These are phyloP conservation scores for Schrenkiella parvula DNA, from an alignment of 345 rosid genomes.

Conservation along the genomic window DNA sequence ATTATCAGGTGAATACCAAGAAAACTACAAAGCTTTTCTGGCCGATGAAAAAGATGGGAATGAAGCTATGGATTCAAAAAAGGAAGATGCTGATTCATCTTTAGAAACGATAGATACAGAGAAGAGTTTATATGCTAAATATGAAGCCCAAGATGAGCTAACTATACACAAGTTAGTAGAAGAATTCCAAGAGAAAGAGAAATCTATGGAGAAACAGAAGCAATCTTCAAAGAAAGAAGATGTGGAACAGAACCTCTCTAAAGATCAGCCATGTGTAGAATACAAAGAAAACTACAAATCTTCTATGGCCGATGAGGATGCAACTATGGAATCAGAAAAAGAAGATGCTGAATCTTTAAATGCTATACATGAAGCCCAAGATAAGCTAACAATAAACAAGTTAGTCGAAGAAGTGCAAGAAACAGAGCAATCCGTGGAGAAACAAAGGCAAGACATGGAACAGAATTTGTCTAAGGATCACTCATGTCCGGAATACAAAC, in stretches of 20 bases:
- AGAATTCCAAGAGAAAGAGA: not conserved
- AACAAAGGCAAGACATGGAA: slow-evolving; percentile 5
- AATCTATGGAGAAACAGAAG: not conserved
- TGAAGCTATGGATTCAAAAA: not conserved
- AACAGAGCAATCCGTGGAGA: not conserved
- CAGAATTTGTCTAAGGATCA: not conserved
- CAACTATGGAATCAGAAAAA: not conserved
- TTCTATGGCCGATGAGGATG: not conserved
- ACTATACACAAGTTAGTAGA: not conserved
- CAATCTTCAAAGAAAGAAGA: slow-evolving; percentile 7
- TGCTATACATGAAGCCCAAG: slow-evolving; percentile 8
- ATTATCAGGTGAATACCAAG: not conserved
- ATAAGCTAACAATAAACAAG: not conserved
- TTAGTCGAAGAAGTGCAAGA: slow-evolving; percentile 1
- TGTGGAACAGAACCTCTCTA: not conserved
- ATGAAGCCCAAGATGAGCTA: not conserved
- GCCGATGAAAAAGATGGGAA: not conserved
- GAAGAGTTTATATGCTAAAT: not conserved
- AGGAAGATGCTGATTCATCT: not conserved
- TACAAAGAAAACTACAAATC: not conserved
- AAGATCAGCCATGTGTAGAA: not conserved
- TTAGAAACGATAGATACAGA: not conserved
- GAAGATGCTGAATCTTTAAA: not conserved
- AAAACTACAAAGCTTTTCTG: not conserved
- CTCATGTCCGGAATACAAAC: not conserved